Conservation (phyloP, 108 stramenopile species). For the Schizochytrium sp. region DNA sequence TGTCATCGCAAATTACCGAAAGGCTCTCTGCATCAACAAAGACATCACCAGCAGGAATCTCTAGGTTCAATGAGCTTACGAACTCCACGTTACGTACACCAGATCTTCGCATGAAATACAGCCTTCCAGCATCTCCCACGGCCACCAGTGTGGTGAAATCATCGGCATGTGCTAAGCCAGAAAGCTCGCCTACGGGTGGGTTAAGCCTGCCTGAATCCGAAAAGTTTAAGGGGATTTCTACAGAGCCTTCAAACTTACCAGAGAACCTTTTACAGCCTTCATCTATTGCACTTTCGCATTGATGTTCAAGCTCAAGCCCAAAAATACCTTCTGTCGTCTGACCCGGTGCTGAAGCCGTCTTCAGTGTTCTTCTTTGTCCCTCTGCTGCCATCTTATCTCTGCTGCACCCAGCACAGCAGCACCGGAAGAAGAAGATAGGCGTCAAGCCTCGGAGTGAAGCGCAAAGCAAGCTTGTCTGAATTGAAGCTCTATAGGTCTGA, state of each 20-base stretch:
- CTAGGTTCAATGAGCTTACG: not conserved
- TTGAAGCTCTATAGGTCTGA: too few species aligned
- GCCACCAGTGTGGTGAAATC: not conserved
- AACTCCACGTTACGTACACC: not conserved
- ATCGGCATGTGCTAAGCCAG: not conserved
- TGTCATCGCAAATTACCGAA: not conserved
- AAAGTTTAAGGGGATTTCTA: not conserved
- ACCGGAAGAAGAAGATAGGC: too few species aligned
- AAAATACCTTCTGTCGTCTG: not conserved
- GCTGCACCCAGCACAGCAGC: too few species aligned
- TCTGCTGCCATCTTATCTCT: too few species aligned
- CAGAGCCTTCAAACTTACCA: not conserved
- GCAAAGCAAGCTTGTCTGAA: too few species aligned
- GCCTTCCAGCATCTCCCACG: not conserved
- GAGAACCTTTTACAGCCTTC: not conserved
- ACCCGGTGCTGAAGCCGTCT: too few species aligned
- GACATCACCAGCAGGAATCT: constrained; percentile 5
- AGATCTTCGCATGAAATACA: not conserved
- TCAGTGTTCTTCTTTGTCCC: too few species aligned
- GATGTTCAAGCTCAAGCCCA: not conserved
- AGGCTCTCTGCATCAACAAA: constrained; percentile 9
- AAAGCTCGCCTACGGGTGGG: constrained; percentile 10
- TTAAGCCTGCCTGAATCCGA: not conserved
- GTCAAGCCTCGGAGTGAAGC: too few species aligned
- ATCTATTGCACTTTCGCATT: not conserved